These are phyloP conservation scores for Cyberlindnera subsufficiens DNA, from an alignment of 805 yeast genomes.

Conservation along the genomic window DNA sequence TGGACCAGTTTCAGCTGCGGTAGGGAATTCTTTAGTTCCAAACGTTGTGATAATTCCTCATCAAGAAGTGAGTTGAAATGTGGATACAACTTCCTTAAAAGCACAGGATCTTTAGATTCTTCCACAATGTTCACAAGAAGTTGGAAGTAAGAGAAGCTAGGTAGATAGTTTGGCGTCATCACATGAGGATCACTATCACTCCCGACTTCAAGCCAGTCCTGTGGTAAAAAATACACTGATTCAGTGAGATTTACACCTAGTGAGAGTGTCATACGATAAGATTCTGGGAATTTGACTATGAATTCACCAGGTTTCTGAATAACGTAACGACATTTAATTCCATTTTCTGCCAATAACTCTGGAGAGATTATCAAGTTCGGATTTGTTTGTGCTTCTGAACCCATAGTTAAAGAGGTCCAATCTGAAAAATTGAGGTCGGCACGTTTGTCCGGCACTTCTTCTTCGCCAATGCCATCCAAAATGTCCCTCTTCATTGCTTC, in stretches of 20 bases:
- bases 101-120: conserved; percentile 32
- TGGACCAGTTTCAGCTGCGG: conserved; percentile 29
- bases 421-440: background rate
- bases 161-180: conserved; percentile 38
- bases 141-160: conserved; percentile 46
- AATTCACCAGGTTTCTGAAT: conserved; percentile 60
- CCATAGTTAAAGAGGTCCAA: background rate
- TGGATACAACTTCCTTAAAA: conserved; percentile 29
- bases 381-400: conserved; percentile 24
- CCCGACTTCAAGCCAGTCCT: conserved; percentile 47
- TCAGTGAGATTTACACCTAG: conserved; percentile 55
- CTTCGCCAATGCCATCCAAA: conserved; percentile 14
- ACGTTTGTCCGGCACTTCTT: conserved; percentile 13
- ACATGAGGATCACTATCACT: conserved; percentile 48
- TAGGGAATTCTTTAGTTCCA: conserved; percentile 27
- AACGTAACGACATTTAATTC: conserved; percentile 41
- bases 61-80: conserved; percentile 30
- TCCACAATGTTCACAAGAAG: conserved; percentile 40
- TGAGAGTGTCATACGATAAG: conserved; percentile 45
- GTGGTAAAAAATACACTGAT: conserved; percentile 50
- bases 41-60: conserved; percentile 39
- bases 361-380: conserved; percentile 48
- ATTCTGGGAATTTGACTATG: conserved; percentile 50
- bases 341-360: conserved; percentile 35
- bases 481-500: conserved; percentile 15